Evolutionary conservation across 2,329 filamentous ascomycete genomes (phyloP).

Genomic region (Beauveria pseudobassiana): DNA sequence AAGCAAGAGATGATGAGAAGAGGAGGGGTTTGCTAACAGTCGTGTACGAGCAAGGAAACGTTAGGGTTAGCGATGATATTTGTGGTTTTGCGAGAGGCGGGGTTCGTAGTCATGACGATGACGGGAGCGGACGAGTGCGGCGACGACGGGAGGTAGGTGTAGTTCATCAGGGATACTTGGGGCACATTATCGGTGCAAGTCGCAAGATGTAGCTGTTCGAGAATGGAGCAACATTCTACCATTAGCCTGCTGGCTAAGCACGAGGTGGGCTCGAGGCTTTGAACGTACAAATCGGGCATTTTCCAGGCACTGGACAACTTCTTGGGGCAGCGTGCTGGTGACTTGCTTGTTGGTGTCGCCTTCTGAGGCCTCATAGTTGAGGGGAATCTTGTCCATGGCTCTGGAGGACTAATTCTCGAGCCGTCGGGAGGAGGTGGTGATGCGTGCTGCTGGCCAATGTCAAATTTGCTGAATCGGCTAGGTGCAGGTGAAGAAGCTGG

Average conservation of each 20-base stretch:
- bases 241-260: not conserved
- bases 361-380: slow-evolving; percentile 69
- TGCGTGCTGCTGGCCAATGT: slow-evolving; percentile 2
- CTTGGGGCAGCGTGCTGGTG: slow-evolving; percentile 64
- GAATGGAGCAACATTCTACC: not conserved
- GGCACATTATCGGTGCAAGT: slow-evolving; percentile 78
- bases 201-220: slow-evolving; percentile 79
- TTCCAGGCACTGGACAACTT: slow-evolving; percentile 85
- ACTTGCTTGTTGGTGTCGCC: slow-evolving; percentile 64
- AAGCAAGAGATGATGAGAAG: not conserved
- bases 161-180: slow-evolving; percentile 97
- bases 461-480: not conserved
- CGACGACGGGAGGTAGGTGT: slow-evolving; percentile 85
- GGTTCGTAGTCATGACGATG: slow-evolving; percentile 90
- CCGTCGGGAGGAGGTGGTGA: not conserved
- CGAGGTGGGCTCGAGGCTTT: not conserved
- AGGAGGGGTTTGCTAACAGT: slow-evolving; percentile 47
- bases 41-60: slow-evolving; percentile 91
- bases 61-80: slow-evolving; percentile 80
- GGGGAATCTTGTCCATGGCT: slow-evolving; percentile 56
- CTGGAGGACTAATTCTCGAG: not conserved
- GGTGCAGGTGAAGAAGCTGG: not conserved
- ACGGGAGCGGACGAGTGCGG: slow-evolving; percentile 64
- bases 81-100: slow-evolving; percentile 67
- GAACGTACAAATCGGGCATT: slow-evolving; percentile 82